phyloP scores from a whole-genome alignment of 345 rosid species.

The Leavenworthia alabamica region DNA sequence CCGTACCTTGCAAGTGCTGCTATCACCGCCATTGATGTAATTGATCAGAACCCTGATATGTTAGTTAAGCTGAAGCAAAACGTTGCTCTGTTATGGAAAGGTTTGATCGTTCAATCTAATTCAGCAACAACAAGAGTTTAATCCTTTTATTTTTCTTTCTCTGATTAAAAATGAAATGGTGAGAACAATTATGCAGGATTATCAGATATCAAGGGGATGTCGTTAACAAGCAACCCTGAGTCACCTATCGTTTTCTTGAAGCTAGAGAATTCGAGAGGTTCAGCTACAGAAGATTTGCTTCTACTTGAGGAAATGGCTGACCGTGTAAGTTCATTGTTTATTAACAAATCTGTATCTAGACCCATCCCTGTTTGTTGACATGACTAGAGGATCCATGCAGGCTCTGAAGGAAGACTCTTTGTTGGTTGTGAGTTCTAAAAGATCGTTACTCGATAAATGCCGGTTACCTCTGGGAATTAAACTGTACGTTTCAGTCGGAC shows the following conservation, averaged over 20 bases:
- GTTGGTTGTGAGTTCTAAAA: conserved; percentile 58
- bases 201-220: conserved; percentile 48
- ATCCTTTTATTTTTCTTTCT: background rate
- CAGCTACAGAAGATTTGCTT: conserved; percentile 47
- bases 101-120: conserved; percentile 28
- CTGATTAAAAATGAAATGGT: background rate
- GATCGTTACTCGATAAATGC: conserved; percentile 77
- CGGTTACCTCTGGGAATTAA: conserved; percentile 73
- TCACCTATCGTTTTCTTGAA: conserved; percentile 74
- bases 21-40: conserved; percentile 77
- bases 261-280: conserved; percentile 53
- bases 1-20: conserved; percentile 96
- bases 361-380: background rate
- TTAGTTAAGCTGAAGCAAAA: conserved; percentile 65
- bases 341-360: conserved; percentile 1
- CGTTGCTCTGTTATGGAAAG: conserved; percentile 60
- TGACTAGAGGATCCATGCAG: conserved; percentile 37
- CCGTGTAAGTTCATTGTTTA: conserved; percentile 46
- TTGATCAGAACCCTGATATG: conserved; percentile 66
- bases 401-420: conserved; percentile 65
- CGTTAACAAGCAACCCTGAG: conserved; percentile 57
- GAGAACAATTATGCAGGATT: conserved; percentile 42
- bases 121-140: background rate
- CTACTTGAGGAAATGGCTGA: conserved; percentile 65
- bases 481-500: conserved; percentile 68